Evolutionary conservation across 192 early-diverging fungal species (phyloP).

Genomic region (Paraglomus brasilianum): DNA sequence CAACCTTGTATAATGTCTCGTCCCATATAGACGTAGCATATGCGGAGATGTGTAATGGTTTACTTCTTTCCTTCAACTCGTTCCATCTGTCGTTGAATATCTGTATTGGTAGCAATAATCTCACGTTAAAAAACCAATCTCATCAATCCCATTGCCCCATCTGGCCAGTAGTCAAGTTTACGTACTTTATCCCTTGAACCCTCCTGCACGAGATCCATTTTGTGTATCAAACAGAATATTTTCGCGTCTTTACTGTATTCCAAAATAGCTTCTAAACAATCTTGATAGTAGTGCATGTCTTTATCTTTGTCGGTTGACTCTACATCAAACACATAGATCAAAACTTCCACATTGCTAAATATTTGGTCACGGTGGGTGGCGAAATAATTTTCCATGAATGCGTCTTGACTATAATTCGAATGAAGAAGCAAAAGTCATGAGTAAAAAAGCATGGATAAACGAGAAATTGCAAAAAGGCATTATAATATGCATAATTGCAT

Average conservation of each 20-base stretch:
- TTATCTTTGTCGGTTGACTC: slow-evolving; percentile 88
- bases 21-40: slow-evolving; percentile 90
- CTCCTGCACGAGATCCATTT: slow-evolving; percentile 93
- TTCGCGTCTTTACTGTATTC: slow-evolving; percentile 83
- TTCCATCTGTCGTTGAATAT: slow-evolving; percentile 63
- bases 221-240: slow-evolving; percentile 96
- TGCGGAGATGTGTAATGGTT: slow-evolving; percentile 65
- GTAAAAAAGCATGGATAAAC: not conserved
- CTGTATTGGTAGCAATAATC: slow-evolving; percentile 40
- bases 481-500: not conserved
- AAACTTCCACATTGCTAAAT: slow-evolving; percentile 97
- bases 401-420: slow-evolving; percentile 67
- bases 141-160: not conserved
- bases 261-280: slow-evolving; percentile 79
- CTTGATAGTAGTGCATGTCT: slow-evolving; percentile 90
- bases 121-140: slow-evolving; percentile 27
- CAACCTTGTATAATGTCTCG: slow-evolving; percentile 84
- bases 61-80: slow-evolving; percentile 66
- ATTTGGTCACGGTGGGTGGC: slow-evolving; percentile 89
- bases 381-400: slow-evolving; percentile 97
- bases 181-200: slow-evolving; percentile 64
- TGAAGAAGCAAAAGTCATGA: slow-evolving; percentile 16
- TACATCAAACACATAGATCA: slow-evolving; percentile 98
- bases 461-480: too few relatives aligned
- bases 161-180: not conserved